Base-by-base conservation (phyloP, 768 basidiomycete species). In the Leucocoprinus leucothites region DNA sequence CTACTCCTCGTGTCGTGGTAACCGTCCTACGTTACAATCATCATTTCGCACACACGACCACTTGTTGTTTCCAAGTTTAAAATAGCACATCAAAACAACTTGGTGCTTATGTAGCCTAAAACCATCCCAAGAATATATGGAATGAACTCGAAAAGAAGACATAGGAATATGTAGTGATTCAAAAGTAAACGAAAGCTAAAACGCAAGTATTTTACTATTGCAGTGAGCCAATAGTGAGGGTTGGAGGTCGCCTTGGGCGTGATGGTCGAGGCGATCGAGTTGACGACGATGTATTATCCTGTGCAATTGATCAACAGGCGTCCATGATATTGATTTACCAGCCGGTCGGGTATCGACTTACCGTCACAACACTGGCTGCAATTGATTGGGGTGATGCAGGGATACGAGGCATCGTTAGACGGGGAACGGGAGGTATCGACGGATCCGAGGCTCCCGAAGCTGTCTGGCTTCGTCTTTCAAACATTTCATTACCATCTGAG, bases 381-480 rank as follows among this genome's bases (percentile, higher is more conserved):
- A 36, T 16, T 46, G 48, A 38, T 44, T 38, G 45, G 40, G 52
- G 35, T 24, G 50, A 51, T 16, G 19, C 41, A 6, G 51, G 51
- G 31, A 54, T 51, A 21, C 49, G 58, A 26, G 58, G 58, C 40
- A 57, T 52, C 7, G 35, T 31, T 36, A 58, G 55, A 44, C 56
- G 48, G 52, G 66, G 61, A 46, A 70, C 65, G 22, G 62, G 19
- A 5, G 67, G 64, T 31, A 69, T 61, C 46, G 68, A 59, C 31
- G 65, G 64, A 41, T 63, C 59, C 14, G 63, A 65, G 14, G 69
- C 68, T 22, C 35, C 55, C 31, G 64, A 52, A 51, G 65, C 66
- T 52, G 58, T 47, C 44, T 45, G 61, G 64, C 59, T 64, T 59
- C 34, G 56, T 11, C 18, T 48, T 61, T 48, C 66, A 46, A 31